These are phyloP conservation scores for Aspergillus sp. DNA, from an alignment of 2,329 filamentous ascomycete species.

Conservation along the genomic window DNA sequence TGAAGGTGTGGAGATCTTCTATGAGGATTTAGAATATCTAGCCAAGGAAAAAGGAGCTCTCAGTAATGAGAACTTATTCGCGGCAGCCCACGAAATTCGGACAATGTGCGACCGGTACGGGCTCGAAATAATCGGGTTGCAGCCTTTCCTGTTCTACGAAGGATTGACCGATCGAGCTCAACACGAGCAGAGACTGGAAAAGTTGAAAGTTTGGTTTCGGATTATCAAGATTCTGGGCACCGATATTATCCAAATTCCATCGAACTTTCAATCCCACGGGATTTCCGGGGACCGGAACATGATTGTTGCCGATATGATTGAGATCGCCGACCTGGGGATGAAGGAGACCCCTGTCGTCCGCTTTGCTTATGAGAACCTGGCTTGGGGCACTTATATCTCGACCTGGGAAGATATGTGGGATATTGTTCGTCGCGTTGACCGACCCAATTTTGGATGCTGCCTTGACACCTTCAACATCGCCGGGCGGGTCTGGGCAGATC, in stretches of 20 bases:
- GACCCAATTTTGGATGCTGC: conserved; percentile 70
- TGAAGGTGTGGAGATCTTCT: conserved; percentile 71
- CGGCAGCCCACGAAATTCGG: conserved; percentile 59
- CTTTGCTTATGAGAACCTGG: conserved; percentile 70
- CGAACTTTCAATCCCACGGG: conserved; percentile 56
- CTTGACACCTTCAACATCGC: conserved; percentile 77
- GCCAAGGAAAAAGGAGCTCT: conserved; percentile 43
- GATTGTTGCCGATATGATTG: conserved; percentile 60
- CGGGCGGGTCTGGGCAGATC: conserved; percentile 67
- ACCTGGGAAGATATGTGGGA: conserved; percentile 71
- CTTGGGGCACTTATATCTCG: conserved; percentile 66
- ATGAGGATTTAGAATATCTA: conserved; percentile 71
- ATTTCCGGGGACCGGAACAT: conserved; percentile 51
- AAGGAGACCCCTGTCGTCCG: conserved; percentile 55
- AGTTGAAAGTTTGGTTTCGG: conserved; percentile 64
- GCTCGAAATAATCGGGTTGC: conserved; percentile 52
- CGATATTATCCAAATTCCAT: conserved; percentile 70
- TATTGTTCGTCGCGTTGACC: conserved; percentile 61
- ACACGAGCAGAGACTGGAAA: conserved; percentile 56
- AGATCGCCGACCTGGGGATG: conserved; percentile 64
- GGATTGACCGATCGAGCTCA: conserved; percentile 61
- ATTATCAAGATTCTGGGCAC: conserved; percentile 64
- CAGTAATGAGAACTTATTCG: conserved; percentile 48
- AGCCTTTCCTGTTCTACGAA: conserved; percentile 76
- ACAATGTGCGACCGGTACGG: conserved; percentile 36